These are phyloP conservation scores for Ogataea methylovora DNA, from an alignment of 805 yeast species.

Conservation along the genomic window DNA sequence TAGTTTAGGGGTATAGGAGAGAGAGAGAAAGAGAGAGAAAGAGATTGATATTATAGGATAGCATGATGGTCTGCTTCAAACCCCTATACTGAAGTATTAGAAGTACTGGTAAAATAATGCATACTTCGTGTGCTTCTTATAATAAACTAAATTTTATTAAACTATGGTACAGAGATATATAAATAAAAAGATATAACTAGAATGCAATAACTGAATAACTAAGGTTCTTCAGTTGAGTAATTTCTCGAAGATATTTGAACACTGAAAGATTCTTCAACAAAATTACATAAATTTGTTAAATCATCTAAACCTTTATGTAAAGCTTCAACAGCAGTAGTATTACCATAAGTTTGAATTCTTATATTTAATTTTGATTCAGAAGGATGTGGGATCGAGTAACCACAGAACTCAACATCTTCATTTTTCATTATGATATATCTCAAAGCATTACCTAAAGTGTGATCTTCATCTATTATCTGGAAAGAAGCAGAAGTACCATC, in stretches of 20 bases:
- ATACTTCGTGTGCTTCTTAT: too few relatives aligned
- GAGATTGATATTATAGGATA: too few relatives aligned
- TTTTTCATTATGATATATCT: slow-evolving; percentile 95
- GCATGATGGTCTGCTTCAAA: too few relatives aligned
- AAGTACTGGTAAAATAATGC: too few relatives aligned
- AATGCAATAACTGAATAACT: too few relatives aligned
- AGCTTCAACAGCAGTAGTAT: slow-evolving; percentile 79
- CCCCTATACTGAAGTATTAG: too few relatives aligned
- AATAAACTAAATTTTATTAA: too few relatives aligned
- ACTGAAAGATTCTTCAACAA: slow-evolving; percentile 71
- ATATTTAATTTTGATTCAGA: slow-evolving; percentile 84
- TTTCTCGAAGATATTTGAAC: slow-evolving; percentile 56
- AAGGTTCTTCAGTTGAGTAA: slow-evolving; percentile 44
- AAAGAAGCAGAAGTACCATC: slow-evolving; percentile 95
- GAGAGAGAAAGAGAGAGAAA: too few relatives aligned
- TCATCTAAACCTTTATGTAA: slow-evolving; percentile 87
- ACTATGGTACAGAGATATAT: too few relatives aligned
- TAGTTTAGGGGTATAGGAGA: too few relatives aligned
- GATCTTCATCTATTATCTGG: slow-evolving; percentile 90
- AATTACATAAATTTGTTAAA: slow-evolving; percentile 72
- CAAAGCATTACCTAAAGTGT: slow-evolving; percentile 89
- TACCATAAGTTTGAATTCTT: slow-evolving; percentile 90
- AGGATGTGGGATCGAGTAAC: slow-evolving; percentile 97
- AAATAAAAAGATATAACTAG: too few relatives aligned
- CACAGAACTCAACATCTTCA: slow-evolving; percentile 97